These are phyloP conservation scores for Ogataea populi-albae DNA, from an alignment of 805 yeast species.

Conservation along the genomic window DNA sequence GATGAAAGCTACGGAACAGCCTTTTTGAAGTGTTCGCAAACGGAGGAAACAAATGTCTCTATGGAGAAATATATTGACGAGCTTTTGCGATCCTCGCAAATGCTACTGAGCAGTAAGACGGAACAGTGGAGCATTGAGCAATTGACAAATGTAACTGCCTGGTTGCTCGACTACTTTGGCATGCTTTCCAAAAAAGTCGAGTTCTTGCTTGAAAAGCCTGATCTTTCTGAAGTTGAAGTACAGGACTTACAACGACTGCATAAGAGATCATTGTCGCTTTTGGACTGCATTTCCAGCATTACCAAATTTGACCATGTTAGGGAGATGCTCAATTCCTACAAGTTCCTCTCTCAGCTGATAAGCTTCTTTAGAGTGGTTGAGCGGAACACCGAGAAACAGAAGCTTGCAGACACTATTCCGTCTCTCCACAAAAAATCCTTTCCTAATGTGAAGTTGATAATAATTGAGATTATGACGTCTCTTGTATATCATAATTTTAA, in stretches of 20 bases:
- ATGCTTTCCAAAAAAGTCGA: conserved; percentile 17
- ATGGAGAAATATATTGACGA: conserved; percentile 7
- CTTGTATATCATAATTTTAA: conserved; percentile 48
- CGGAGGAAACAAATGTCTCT: not conserved
- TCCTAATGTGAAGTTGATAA: conserved; percentile 63
- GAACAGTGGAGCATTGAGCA: conserved; percentile 39
- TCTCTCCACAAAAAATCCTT: conserved; percentile 35
- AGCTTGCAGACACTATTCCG: conserved; percentile 27
- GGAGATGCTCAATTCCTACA: conserved; percentile 40
- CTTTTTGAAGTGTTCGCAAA: conserved; percentile 10
- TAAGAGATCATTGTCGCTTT: conserved; percentile 20
- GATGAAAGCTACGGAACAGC: conserved; percentile 36
- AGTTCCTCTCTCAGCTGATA: conserved; percentile 36
- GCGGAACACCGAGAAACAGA: conserved; percentile 35
- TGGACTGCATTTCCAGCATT: conserved; percentile 44
- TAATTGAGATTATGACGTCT: conserved; percentile 64
- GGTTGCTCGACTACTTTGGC: conserved; percentile 37
- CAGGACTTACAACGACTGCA: conserved; percentile 15
- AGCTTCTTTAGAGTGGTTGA: conserved; percentile 41
- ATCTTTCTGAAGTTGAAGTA: conserved; percentile 1
- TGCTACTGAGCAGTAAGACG: conserved; percentile 37
- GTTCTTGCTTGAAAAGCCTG: conserved; percentile 16
- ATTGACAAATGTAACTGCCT: conserved; percentile 38
- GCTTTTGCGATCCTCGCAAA: conserved; percentile 32
- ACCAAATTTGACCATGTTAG: conserved; percentile 40